Base-by-base conservation (phyloP, 768 basidiomycete species). In the Mycena rebaudengoi region DNA sequence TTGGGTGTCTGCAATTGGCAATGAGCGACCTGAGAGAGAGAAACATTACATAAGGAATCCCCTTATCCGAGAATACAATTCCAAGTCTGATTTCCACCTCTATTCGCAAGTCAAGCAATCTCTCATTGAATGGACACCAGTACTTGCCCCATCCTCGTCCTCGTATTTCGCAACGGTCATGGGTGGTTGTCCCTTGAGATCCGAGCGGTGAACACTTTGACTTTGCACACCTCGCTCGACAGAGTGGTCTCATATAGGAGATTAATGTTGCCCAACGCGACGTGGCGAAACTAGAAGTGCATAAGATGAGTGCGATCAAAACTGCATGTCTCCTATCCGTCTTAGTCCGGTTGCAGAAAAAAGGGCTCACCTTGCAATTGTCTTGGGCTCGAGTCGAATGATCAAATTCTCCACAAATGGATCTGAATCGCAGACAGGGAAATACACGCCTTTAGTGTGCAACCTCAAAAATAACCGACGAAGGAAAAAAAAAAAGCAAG, bases 241-340 rank as follows among this genome's bases (percentile, higher is more conserved):
- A 44, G 26, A 8, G 53, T n/a, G 5, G n/a, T 41, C 23, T 62
- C 61, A 16, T 62, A 43, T 1, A 62, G 33, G 23, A 62, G 61
- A 35, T 62, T 62, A 14, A 62, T 62, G 7, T 62, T 53, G 2
- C 61, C 61, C 45, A 62, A 16, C 20, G 61, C 45, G 7, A 62
- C 30, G 12, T 26, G 20, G 2, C 61, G 45, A 28, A 62, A 62
- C 52, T 62, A 25, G 4, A 20, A 28, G 21, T 5, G 25, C 11
- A 11, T 14, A 3, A 29, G 4, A 32, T 12, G 23, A 3, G 11
- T 21, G 21, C n/a, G n/a, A n/a, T n/a, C n/a, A n/a, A n/a, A n/a
- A n/a, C n/a, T n/a, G n/a, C n/a, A n/a, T n/a, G n/a, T n/a, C n/a
- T n/a, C n/a, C n/a, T n/a, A n/a, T n/a, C n/a, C n/a, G n/a, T n/a